Evolutionary conservation across 192 early-diverging fungal species (phyloP).

Genomic region (Phycomyces nitens): DNA sequence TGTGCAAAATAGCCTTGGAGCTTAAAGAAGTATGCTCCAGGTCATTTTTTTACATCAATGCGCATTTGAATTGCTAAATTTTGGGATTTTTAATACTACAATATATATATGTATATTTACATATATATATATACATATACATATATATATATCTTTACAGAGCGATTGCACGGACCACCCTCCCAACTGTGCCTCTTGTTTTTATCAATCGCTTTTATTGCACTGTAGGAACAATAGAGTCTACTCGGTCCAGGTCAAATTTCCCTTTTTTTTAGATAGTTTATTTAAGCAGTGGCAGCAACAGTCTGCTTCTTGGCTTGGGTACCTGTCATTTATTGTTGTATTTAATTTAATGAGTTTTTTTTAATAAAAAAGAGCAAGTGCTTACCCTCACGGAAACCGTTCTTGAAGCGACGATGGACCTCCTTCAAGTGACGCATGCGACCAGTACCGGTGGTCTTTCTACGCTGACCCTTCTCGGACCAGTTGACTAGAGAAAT

Average conservation of each 20-base stretch:
- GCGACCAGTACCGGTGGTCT: conserved; percentile 99
- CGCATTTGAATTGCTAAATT: no score
- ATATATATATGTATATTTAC: no score
- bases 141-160: no score
- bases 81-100: no score
- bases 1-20: no score
- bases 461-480: conserved; percentile 94
- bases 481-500: conserved; percentile 81
- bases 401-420: conserved; percentile 95
- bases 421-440: conserved; percentile 95
- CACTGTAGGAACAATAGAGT: not conserved
- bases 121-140: no score
- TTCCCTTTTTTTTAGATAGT: not conserved
- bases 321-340: conserved; percentile 5
- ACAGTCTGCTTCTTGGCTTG: conserved; percentile 17
- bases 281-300: conserved; percentile 20
- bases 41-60: no score
- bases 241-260: not conserved
- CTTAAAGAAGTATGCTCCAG: no score
- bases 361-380: not conserved
- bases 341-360: not conserved
- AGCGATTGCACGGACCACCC: no score
- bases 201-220: not conserved
- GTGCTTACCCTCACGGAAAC: conserved; percentile 81
- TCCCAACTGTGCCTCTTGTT: not conserved